A percentile compares a stretch with the other conserved stretches of the same genome.
Conservation (phyloP, 2,329 filamentous ascomycete species). For the Akanthomyces dipterigenus region DNA sequence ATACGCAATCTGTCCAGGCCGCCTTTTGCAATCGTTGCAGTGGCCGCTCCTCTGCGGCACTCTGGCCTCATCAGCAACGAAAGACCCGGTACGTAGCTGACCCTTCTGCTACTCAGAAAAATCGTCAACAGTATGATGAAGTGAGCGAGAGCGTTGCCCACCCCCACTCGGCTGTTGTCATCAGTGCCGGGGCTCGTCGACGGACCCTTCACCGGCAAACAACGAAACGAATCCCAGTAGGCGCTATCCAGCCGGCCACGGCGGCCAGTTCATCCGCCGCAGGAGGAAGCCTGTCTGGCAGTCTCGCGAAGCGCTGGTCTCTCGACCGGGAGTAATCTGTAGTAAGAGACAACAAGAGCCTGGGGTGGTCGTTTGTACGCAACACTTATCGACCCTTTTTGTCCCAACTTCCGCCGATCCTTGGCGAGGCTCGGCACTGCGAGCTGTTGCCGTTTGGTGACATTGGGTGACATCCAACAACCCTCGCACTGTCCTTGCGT, state of each 20-base stretch:
- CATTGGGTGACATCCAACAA: background rate
- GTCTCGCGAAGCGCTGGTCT: background rate
- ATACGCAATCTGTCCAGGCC: background rate
- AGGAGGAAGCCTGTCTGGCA: background rate
- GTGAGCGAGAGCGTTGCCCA: background rate
- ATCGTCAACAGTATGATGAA: background rate
- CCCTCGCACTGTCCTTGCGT: too few relatives aligned
- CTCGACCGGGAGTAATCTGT: too few relatives aligned
- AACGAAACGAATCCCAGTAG: background rate
- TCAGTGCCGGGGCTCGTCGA: background rate
- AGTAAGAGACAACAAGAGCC: background rate
- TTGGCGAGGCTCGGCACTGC: background rate
- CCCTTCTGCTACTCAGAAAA: background rate
- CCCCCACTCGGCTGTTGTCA: constrained; percentile 6
- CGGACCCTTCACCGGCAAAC: background rate
- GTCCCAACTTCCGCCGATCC: background rate
- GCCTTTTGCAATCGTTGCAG: background rate
- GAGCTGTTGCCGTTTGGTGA: too few relatives aligned
- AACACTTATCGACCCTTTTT: background rate
- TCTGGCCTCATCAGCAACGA: background rate
- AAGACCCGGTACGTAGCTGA: background rate
- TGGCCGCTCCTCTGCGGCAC: too few relatives aligned
- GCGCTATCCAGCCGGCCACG: background rate
- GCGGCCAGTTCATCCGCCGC: background rate
- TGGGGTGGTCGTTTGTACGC: background rate